Evolutionary conservation across 768 basidiomycete species (phyloP), one percentile per base, ranked within the genome.

Genomic region (Clathrus columnatus): DNA sequence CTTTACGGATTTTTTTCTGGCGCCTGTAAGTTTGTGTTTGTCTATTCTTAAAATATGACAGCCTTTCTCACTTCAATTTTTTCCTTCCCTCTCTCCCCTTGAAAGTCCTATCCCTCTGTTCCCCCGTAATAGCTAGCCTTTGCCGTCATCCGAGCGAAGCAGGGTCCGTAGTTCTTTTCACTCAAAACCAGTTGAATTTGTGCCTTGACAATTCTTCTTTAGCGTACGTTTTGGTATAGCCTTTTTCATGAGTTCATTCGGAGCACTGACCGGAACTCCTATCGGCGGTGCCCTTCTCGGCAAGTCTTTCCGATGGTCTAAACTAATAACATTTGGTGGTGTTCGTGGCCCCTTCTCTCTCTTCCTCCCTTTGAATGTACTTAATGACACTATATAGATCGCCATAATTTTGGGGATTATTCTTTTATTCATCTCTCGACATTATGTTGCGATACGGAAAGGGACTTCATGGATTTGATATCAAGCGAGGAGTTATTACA

Each of bases 221-320:
- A 50, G 49, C 2, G 29, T 54, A 7, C 52, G 52, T 7, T 29
- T 54, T 41, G 52, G 52, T 1, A 20, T 54, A 17, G 36, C 52
- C 11, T 54, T 26, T 23, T 54, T 54, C 18, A 7, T 46, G 3
- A n/a, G 28, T 43, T 16, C 41, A 47, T 32, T 46, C 18, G 45
- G 24, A 11, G 47, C 30, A 28, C 43, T 17, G 61, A 28, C 51
- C 75, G 81, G 81, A 14, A 75, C 78, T 0, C 82, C 83, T 0
- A 76, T 83, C 54, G 75, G 75, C 30, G 83, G 83, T 0, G 75
- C 79, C 4, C 66, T 84, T 27, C 73, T 84, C 7, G 74, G 79
- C 0, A 59, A 70, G 5, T 63, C 70, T 0, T 82, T 76, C 57
- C 61, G 76, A 5, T 84, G 83, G 83, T n/a, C n/a, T n/a, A n/a